Conservation (phyloP, 129 eudicot genomes). For the Flaveria ramosissima region DNA sequence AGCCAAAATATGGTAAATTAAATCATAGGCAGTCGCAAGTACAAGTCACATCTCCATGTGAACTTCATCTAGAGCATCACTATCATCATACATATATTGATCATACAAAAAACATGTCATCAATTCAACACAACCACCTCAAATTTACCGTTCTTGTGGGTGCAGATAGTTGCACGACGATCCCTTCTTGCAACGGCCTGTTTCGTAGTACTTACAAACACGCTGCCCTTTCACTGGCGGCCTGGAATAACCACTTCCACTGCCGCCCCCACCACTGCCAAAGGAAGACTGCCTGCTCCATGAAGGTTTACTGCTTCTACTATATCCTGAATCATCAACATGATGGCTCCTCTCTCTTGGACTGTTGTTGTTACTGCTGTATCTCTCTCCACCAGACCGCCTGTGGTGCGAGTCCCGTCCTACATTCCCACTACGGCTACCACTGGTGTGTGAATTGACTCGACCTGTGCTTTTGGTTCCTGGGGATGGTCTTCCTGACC, state of each 20-base stretch:
- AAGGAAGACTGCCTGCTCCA: slow-evolving; percentile 63
- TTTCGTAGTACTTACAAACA: slow-evolving; percentile 73
- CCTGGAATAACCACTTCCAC: slow-evolving; percentile 65
- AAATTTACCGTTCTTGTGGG: slow-evolving; percentile 44
- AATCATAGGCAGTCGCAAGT: slow-evolving; percentile 31
- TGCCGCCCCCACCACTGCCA: slow-evolving; percentile 36
- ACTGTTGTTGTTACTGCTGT: slow-evolving; percentile 32
- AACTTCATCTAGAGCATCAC: slow-evolving; percentile 14
- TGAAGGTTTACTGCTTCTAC: slow-evolving; percentile 52
- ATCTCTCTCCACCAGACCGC: slow-evolving; percentile 45
- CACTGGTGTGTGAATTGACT: slow-evolving; percentile 34
- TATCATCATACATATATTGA: slow-evolving; percentile 27
- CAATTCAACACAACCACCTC: slow-evolving; percentile 19
- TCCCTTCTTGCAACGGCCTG: slow-evolving; percentile 82
- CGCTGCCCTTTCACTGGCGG: slow-evolving; percentile 57
- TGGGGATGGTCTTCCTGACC: slow-evolving; percentile 49
- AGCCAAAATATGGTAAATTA: slow-evolving; percentile 26
- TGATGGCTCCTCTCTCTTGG: slow-evolving; percentile 61
- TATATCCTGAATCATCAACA: slow-evolving; percentile 53
- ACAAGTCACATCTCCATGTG: slow-evolving; percentile 38
- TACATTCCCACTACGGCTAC: slow-evolving; percentile 40
- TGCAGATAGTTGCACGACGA: slow-evolving; percentile 71
- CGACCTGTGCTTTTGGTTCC: slow-evolving; percentile 51
- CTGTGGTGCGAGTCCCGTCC: slow-evolving; percentile 50
- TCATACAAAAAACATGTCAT: slow-evolving; percentile 41